Percentiles rank a stretch among this genome's conserved stretches.
Evolutionary conservation across 2,329 filamentous ascomycete species (phyloP).

Genomic region (Pseudogymnoascus sp.): DNA sequence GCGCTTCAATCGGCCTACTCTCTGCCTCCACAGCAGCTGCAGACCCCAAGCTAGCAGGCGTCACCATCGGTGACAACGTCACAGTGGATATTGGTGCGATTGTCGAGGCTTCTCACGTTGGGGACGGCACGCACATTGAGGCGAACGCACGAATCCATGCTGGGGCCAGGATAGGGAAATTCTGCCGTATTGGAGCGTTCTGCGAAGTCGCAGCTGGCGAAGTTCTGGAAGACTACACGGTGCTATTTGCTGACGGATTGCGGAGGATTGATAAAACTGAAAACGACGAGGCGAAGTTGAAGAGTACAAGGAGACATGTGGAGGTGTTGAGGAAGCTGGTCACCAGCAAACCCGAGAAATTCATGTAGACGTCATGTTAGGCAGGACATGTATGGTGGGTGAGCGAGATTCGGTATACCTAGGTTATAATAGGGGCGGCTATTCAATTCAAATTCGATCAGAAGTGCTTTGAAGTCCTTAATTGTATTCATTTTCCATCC

Average conservation of each 20-base stretch:
- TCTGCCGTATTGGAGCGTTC: slow-evolving; percentile 62
- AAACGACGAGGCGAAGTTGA: slow-evolving; percentile 56
- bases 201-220: slow-evolving; percentile 52
- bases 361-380: slow-evolving; percentile 26
- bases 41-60: slow-evolving; percentile 24
- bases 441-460: not conserved
- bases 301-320: slow-evolving; percentile 59
- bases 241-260: slow-evolving; percentile 59
- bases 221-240: slow-evolving; percentile 57
- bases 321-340: slow-evolving; percentile 61
- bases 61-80: slow-evolving; percentile 53
- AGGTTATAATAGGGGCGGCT: not conserved
- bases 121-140: slow-evolving; percentile 52
- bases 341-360: slow-evolving; percentile 52
- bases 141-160: slow-evolving; percentile 54
- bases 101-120: slow-evolving; percentile 45
- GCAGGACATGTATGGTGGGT: not conserved
- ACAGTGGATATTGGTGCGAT: slow-evolving; percentile 52
- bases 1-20: slow-evolving; percentile 47
- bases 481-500: slow-evolving; percentile 7
- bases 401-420: slow-evolving; percentile 1
- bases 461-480: slow-evolving; percentile 1
- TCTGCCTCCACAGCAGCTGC: slow-evolving; percentile 20
- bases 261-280: slow-evolving; percentile 51
- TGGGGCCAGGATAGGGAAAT: slow-evolving; percentile 56